Base-by-base conservation (phyloP, 179 eudicot genomes). In the Camellia oleifera region DNA sequence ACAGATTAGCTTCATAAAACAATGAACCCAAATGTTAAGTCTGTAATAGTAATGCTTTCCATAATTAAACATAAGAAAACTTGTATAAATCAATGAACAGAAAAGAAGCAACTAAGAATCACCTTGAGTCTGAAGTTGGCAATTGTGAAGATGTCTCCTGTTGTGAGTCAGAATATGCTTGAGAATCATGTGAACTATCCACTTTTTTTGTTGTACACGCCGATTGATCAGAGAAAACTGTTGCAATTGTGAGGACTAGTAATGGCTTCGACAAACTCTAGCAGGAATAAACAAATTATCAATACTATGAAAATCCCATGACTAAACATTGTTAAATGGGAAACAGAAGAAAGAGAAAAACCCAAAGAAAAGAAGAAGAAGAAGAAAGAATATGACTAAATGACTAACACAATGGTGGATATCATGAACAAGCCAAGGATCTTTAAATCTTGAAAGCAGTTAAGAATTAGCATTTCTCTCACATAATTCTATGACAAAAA, bases 241-340 rank as follows among this genome's bases (percentile, higher is more conserved):
- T 84, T 54, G 89, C 86, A 72, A 91, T 79, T 42, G 93, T 83
- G 67, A 91, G 88, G 79, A 85, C 76, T 69, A 91, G 56, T 76
- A 91, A 83, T 74, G 95, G 95, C 78, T 83, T 87, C 2, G 91
- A 91, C 83, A 90, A 80, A 77, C 72, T 81, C 94, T 91, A 79
- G 81, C 66, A 84, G 44, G 40, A 32, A 79, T 9, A 42, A 17
- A 66, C 7, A 71, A 6, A 58, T 50, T 32, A 74, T 56, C 65
- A 66, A 0, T 58, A 46, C 54, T 45, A 66, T 0, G 23, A 69
- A 71, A 23, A 12, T 56, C 26, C 50, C 53, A 64, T 20, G 12
- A 64, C 68, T 64, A 64, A 81, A 9, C 13, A 50, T 18, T 13
- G 52, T 40, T 32, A n/a, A 48, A 46, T 4, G 8, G 20, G 52